Evolutionary conservation across 1,284 basidiomycete genomes (phyloP), one percentile per base, ranked within the genome.

Genomic region (Cutaneotrichosporon mucoides): DNA sequence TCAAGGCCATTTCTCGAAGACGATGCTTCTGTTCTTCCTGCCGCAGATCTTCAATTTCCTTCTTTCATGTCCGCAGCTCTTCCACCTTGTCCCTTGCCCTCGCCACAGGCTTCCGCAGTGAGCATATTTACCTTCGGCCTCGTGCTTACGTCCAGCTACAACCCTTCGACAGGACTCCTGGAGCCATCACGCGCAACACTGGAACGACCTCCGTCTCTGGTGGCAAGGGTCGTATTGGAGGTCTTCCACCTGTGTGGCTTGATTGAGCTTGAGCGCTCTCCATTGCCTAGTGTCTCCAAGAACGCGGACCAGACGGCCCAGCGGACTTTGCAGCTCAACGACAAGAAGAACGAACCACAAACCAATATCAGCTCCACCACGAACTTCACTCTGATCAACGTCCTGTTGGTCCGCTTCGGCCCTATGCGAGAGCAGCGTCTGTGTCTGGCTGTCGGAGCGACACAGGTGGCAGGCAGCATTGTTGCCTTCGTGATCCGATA

Each of bases 21-120:
- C 59, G 0, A 81, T 99, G 4, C 82, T 98, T 53, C 81, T 99
- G 35, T 98, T 99, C 82, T 99, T 99, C 81, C 82, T 97, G 38
- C 96, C 96, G 5, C 96, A 99, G 74, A 89, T 97, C 64, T 91
- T 98, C 85, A 99, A 99, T 77, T 99, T 99, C 71, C 55, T 97
- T 45, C 82, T 98, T 42, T 96, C 92, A 24, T 91, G 88, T 67
- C 96, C 96, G 4, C 96, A 99, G 74, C 80, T 99, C 2, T 98
- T 98, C 71, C 90, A 90, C 1, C 77, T 99, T 7, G 90, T 99
- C 6, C 88, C 89, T 0, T 97, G 93, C 71, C 96, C 96, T 2
- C 81, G 96, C 46, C 96, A 99, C 79, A 84, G 96, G 36, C 83
- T 99, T 12, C 96, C 96, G 55, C 84, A 85, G 90, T 92, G 72